A percentile compares a stretch with the other conserved stretches of the same genome.
Evolutionary conservation across 148 eudicot genomes (phyloP).

Genomic region (Arctostaphylos glauca): DNA sequence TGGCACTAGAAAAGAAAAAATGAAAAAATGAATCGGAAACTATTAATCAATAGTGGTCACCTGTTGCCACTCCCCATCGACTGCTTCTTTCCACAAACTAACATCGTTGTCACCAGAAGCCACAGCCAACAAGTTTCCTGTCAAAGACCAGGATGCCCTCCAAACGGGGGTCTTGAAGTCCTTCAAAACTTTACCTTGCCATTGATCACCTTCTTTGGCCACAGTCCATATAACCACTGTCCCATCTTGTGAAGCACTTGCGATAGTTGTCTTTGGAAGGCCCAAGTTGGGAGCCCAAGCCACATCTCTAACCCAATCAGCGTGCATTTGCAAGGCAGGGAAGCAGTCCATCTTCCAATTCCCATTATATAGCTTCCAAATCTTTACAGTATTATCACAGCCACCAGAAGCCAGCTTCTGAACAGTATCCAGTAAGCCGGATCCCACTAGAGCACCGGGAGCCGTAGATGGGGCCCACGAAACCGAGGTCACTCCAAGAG

Average conservation of each 20-base stretch:
- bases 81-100: conserved; percentile 89
- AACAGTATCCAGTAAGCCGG: conserved; percentile 65
- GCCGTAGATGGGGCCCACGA: conserved; percentile 90
- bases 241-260: conserved; percentile 93
- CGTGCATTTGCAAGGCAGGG: conserved; percentile 83
- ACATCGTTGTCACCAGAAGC: conserved; percentile 83
- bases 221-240: conserved; percentile 87
- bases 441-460: conserved; percentile 73
- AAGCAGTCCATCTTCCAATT: conserved; percentile 91
- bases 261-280: conserved; percentile 85
- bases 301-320: conserved; percentile 91
- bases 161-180: conserved; percentile 86
- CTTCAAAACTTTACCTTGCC: conserved; percentile 84
- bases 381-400: conserved; percentile 78
- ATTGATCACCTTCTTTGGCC: conserved; percentile 82
- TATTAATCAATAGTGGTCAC: conserved; percentile 69
- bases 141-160: conserved; percentile 93
- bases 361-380: conserved; percentile 77
- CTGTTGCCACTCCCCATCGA: conserved; percentile 89
- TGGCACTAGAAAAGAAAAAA: conserved; percentile 12
- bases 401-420: conserved; percentile 90
- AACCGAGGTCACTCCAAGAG: conserved; percentile 89
- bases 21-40: conserved; percentile 17
- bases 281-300: conserved; percentile 98
- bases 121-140: conserved; percentile 87